phyloP scores from a whole-genome alignment of 192 early-diverging fungal species.

The Coemansia sp. region DNA sequence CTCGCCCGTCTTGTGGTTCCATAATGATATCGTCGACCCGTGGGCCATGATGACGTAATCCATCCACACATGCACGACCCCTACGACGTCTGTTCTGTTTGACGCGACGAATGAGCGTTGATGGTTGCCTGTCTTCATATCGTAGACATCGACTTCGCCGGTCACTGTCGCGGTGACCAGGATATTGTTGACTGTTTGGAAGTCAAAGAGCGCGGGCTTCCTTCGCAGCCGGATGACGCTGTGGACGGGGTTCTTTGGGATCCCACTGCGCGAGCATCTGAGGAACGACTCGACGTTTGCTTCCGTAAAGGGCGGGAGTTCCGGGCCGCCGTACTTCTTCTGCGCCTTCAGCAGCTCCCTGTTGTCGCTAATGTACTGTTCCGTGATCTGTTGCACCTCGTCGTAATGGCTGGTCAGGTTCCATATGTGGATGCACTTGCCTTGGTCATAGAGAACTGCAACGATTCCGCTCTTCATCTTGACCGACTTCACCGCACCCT shows the following conservation, averaged over 20 bases:
- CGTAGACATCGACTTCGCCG: constrained; percentile 42
- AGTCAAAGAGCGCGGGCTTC: constrained; percentile 42
- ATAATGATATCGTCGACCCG: constrained; percentile 36
- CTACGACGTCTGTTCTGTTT: constrained; percentile 14
- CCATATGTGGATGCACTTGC: constrained; percentile 35
- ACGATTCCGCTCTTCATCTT: constrained; percentile 50
- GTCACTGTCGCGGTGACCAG: constrained; percentile 22
- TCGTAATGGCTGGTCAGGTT: constrained; percentile 25
- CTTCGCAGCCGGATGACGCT: constrained; percentile 17
- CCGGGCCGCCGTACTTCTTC: constrained; percentile 30
- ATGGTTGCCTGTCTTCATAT: constrained; percentile 26
- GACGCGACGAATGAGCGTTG: constrained; percentile 15
- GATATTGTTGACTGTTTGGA: constrained; percentile 23
- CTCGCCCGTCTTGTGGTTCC: constrained; percentile 52
- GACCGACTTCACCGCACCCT: constrained; percentile 31
- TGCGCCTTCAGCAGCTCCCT: constrained; percentile 27
- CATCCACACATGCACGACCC: constrained; percentile 45
- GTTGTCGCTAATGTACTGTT: constrained; percentile 29
- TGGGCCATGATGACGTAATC: constrained; percentile 47
- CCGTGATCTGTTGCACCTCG: constrained; percentile 20
- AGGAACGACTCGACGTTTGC: constrained; percentile 28
- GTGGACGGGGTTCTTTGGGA: constrained; percentile 3
- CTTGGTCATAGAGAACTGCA: constrained; percentile 25
- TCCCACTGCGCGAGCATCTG: constrained; percentile 20
- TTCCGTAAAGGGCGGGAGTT: constrained; percentile 22